A percentile compares a stretch with the other conserved stretches of the same genome.
These are phyloP conservation scores for Calocera viscosa DNA, from an alignment of 768 basidiomycete species.

Conservation along the genomic window DNA sequence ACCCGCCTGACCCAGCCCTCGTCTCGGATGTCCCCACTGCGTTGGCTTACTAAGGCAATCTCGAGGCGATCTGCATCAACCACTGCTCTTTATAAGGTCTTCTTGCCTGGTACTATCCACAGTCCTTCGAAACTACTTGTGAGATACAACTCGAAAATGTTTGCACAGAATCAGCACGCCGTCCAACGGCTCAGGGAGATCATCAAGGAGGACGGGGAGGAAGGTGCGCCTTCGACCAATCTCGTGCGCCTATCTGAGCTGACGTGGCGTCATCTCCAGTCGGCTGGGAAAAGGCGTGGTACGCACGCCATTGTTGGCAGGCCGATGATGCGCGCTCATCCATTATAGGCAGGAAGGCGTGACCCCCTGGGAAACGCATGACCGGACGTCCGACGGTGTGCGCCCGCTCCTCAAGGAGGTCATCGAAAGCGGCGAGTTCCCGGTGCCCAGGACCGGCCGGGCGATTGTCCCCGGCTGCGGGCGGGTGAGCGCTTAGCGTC, in stretches of 20 bases:
- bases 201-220: conserved; percentile 11
- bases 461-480: conserved; percentile 53
- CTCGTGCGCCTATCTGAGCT: neutral
- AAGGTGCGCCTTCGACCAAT: conserved; percentile 9
- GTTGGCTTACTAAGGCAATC: too few species aligned
- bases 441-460: conserved; percentile 33
- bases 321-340: neutral
- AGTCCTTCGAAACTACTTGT: neutral
- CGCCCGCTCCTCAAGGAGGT: conserved; percentile 48
- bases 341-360: conserved; percentile 34
- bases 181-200: conserved; percentile 8
- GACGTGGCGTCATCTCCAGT: too few species aligned
- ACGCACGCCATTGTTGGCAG: neutral
- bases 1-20: too few species aligned
- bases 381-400: conserved; percentile 26
- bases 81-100: too few species aligned
- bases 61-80: too few species aligned
- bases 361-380: conserved; percentile 49
- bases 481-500: conserved; percentile 22
- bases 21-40: too few species aligned
- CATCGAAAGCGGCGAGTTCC: conserved; percentile 35
- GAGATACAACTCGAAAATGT: neutral
- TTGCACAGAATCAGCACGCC: neutral
- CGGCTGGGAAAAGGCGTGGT: conserved; percentile 20
- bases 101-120: too few species aligned